A percentile compares a stretch with the other conserved stretches of the same genome.
Evolutionary conservation across 1,284 basidiomycete species (phyloP).

Genomic region (Xerocomus amazonicus): DNA sequence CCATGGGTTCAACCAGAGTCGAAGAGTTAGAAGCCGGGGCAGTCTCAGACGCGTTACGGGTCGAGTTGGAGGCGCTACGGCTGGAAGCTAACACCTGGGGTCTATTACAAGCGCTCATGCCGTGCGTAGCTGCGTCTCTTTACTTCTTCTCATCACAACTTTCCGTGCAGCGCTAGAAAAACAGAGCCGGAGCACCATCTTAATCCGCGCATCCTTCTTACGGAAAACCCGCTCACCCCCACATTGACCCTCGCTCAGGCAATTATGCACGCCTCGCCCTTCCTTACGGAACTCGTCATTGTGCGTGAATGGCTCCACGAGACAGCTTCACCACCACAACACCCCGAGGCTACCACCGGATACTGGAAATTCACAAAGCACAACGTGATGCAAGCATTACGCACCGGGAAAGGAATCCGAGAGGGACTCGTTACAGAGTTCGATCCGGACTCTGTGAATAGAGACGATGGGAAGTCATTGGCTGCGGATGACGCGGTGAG

Average conservation of each 20-base stretch:
- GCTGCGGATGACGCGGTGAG: constrained; percentile 72
- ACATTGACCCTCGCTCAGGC: constrained; percentile 68
- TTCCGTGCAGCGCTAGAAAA: constrained; percentile 53
- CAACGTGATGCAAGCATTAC: constrained; percentile 58
- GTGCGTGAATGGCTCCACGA: constrained; percentile 83
- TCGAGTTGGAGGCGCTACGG: constrained; percentile 58
- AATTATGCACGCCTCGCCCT: constrained; percentile 57
- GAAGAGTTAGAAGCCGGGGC: constrained; percentile 46
- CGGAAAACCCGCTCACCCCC: constrained; percentile 75
- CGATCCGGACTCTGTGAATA: constrained; percentile 72
- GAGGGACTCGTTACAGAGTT: constrained; percentile 61
- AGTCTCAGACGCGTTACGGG: constrained; percentile 37
- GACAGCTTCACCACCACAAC: constrained; percentile 53
- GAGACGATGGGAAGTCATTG: constrained; percentile 50
- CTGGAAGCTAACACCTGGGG: constrained; percentile 83
- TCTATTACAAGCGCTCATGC: constrained; percentile 70
- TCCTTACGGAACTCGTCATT: constrained; percentile 67
- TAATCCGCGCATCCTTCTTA: constrained; percentile 50
- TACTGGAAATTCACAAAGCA: constrained; percentile 85
- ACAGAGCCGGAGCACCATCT: constrained; percentile 45
- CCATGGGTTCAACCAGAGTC: constrained; percentile 37
- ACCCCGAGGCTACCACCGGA: constrained; percentile 68
- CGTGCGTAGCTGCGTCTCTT: constrained; percentile 39
- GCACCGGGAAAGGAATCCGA: constrained; percentile 46
- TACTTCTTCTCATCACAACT: constrained; percentile 14